Percentiles rank a stretch among this genome's conserved stretches.
phyloP scores from a whole-genome alignment of 2,329 filamentous ascomycete genomes.

The Hirsutella rhossiliensis region DNA sequence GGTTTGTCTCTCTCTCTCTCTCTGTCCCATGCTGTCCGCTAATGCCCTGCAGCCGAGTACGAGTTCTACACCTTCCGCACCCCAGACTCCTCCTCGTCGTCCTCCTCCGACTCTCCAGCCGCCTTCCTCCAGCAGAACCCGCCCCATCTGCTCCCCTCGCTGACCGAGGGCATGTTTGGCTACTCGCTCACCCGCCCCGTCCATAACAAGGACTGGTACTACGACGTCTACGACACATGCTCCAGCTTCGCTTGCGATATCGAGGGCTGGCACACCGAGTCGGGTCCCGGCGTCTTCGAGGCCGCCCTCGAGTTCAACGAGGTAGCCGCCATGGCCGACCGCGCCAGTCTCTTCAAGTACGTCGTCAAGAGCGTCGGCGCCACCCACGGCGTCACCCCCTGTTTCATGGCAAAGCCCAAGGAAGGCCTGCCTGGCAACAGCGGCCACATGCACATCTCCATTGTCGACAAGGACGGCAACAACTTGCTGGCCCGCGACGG shows the following conservation, averaged over 20 bases:
- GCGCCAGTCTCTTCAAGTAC: conserved; percentile 87
- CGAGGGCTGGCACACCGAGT: conserved; percentile 94
- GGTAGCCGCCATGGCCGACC: conserved; percentile 81
- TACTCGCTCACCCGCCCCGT: conserved; percentile 81
- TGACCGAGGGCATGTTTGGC: conserved; percentile 93
- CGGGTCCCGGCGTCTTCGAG: conserved; percentile 88
- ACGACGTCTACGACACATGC: conserved; percentile 74
- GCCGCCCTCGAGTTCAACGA: conserved; percentile 88
- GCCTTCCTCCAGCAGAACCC: conserved; percentile 63
- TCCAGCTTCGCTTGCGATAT: conserved; percentile 67
- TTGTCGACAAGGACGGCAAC: conserved; percentile 67
- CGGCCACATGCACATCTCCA: conserved; percentile 88
- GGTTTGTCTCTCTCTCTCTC: conserved; percentile 39
- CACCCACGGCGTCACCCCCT: conserved; percentile 84
- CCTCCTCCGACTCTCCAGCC: conserved; percentile 48
- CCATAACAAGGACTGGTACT: conserved; percentile 89
- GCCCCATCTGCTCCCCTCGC: conserved; percentile 57
- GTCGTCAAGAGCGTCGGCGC: conserved; percentile 80
- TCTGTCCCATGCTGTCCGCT: neutral
- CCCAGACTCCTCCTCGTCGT: conserved; percentile 34
- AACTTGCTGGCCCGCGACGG: conserved; percentile 77
- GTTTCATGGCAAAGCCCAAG: conserved; percentile 97
- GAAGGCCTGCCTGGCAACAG: conserved; percentile 88
- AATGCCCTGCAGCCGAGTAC: conserved; percentile 57
- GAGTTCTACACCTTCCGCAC: conserved; percentile 87